Base-by-base conservation (phyloP, 1,284 basidiomycete genomes). In the Porogramme epimiltina region DNA sequence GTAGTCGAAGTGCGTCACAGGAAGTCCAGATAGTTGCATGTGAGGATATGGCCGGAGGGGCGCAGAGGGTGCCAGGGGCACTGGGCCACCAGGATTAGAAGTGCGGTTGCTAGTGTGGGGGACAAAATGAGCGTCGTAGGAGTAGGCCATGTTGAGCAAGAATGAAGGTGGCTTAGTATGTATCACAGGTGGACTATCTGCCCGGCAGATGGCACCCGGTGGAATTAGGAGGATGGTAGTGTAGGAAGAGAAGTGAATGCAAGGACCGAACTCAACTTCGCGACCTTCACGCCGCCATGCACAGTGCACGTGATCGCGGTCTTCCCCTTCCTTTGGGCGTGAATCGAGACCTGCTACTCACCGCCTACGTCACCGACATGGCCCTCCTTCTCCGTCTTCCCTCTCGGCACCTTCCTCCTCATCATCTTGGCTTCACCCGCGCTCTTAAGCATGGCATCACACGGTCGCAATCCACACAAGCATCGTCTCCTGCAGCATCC, bases 51-150 rank as follows among this genome's bases (percentile, higher is more conserved):
- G 47, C 28, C 53, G 52, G 15, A 62, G 37, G 19, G 34, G 34
- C 16, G 16, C 13, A 13, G 28, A 8, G 13, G 28, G 28, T 13
- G 28, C 13, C 6, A 13, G 13, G 13, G 28, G 28, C 6, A 6
- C 28, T 8, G 13, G 28, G 28, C 28, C 28, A 31, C 6, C 28
- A 31, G 8, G 28, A 31, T 31, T 31, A 8, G 39, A 36, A 42
- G 45, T 34, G 36, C 41, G 41, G 48, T 55, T 42, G 53, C 52
- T 50, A 49, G 55, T 38, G 41, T 45, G 41, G 31, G 51, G 38
- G 50, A 63, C 59, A 62, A 61, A 66, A 49, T 60, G 61, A 62
- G 59, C 52, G 48, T 64, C 54, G 55, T 58, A 59, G 26, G 59
- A 45, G 36, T 59, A 59, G 54, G 64, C 59, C 65, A 65, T 67